Percentiles rank a stretch among this genome's conserved stretches.
phyloP scores from a whole-genome alignment of 169 alveolate genomes.

The Babesia sp. region DNA sequence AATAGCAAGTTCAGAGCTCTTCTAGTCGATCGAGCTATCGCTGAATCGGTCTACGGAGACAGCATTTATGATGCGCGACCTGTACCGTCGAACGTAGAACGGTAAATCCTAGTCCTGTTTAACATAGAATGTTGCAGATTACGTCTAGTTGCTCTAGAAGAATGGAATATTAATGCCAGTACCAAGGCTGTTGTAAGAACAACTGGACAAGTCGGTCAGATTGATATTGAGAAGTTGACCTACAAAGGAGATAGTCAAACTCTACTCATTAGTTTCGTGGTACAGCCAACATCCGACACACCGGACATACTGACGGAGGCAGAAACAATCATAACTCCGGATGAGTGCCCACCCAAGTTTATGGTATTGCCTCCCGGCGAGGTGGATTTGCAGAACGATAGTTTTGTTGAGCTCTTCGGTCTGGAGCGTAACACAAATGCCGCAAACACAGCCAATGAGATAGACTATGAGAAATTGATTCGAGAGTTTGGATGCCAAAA shows the following conservation, averaged over 20 bases:
- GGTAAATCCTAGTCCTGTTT: slow-evolving; percentile 6
- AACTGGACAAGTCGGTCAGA: slow-evolving; percentile 61
- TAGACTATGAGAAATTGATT: slow-evolving; percentile 91
- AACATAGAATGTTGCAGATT: slow-evolving; percentile 37
- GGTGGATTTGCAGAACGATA: slow-evolving; percentile 35
- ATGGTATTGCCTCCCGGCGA: slow-evolving; percentile 63
- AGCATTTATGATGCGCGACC: slow-evolving; percentile 71
- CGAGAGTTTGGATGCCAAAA: slow-evolving; percentile 92
- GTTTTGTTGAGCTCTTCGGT: slow-evolving; percentile 53
- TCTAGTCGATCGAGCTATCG: slow-evolving; percentile 65
- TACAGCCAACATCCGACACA: slow-evolving; percentile 36
- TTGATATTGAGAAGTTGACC: slow-evolving; percentile 48
- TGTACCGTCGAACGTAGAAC: slow-evolving; percentile 63
- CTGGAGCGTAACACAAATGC: slow-evolving; percentile 58
- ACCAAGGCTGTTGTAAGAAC: slow-evolving; percentile 43
- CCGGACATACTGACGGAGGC: slow-evolving; percentile 52
- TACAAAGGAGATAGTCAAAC: slow-evolving; percentile 48
- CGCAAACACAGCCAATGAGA: slow-evolving; percentile 72
- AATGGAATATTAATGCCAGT: slow-evolving; percentile 54
- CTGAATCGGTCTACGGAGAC: slow-evolving; percentile 77
- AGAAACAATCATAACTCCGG: slow-evolving; percentile 40
- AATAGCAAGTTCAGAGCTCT: slow-evolving; percentile 67
- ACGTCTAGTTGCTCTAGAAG: slow-evolving; percentile 63
- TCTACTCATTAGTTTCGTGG: slow-evolving; percentile 27
- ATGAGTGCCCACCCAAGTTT: slow-evolving; percentile 62